Evolutionary conservation across 257 asterid species (phyloP).

Genomic region (Fraxinus americana): DNA sequence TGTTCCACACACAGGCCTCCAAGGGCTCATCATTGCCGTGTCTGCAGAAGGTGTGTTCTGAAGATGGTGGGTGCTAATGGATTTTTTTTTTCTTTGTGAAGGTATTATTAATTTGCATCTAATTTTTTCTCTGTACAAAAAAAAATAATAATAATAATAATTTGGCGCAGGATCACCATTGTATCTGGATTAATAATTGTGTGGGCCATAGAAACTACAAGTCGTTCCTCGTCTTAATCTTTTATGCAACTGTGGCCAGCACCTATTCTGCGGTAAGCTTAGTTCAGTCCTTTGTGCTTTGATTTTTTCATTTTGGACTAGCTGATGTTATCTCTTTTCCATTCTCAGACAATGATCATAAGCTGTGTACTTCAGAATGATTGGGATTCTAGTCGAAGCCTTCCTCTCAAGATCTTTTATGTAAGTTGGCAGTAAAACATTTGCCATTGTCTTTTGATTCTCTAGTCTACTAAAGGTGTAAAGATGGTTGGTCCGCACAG

Average conservation of each 20-base stretch:
- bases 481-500: background rate
- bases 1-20: constrained; percentile 83
- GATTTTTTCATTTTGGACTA: constrained; percentile 8
- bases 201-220: constrained; percentile 90
- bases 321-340: constrained; percentile 11
- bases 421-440: constrained; percentile 51
- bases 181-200: constrained; percentile 90
- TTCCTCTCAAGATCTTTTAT: constrained; percentile 46
- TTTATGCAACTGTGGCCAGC: constrained; percentile 71
- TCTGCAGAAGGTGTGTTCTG: constrained; percentile 88
- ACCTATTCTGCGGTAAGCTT: constrained; percentile 64
- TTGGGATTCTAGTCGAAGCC: constrained; percentile 41
- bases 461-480: background rate
- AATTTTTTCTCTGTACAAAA: constrained; percentile 4
- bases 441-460: background rate
- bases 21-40: constrained; percentile 95
- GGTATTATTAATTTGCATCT: background rate
- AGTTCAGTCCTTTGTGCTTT: constrained; percentile 11
- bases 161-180: constrained; percentile 83
- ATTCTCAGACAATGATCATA: constrained; percentile 53
- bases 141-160: too few species aligned
- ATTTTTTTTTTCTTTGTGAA: background rate
- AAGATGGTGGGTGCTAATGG: constrained; percentile 75
- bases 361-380: constrained; percentile 48
- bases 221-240: constrained; percentile 61